Percentiles rank a stretch among this genome's conserved stretches.
Conservation (phyloP, 257 asterid genomes). For the Nicotiana noctiflora region DNA sequence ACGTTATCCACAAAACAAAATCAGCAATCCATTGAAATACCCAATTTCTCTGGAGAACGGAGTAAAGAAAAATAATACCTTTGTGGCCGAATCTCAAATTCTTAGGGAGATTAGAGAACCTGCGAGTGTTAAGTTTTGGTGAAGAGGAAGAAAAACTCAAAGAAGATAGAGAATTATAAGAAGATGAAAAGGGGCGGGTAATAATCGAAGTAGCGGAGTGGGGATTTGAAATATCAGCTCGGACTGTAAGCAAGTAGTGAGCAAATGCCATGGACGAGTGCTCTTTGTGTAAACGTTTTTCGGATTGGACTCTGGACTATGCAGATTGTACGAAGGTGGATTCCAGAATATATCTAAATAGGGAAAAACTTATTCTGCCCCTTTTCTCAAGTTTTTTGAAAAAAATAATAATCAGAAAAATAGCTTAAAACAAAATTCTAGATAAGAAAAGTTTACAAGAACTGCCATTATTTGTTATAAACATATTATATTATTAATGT, state of each 20-base stretch:
- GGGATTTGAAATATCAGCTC: constrained; percentile 28
- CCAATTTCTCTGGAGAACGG: background rate
- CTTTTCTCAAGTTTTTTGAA: background rate
- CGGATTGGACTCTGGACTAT: background rate
- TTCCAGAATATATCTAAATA: background rate
- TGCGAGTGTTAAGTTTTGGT: constrained; percentile 18
- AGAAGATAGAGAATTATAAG: constrained; percentile 13
- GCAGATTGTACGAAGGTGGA: background rate
- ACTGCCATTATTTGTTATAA: too few species aligned
- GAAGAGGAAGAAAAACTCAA: constrained; percentile 16
- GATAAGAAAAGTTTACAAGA: background rate
- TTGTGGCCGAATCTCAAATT: constrained; percentile 19
- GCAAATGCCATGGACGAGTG: constrained; percentile 48
- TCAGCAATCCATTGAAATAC: background rate
- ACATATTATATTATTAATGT: too few species aligned
- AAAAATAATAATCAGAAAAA: background rate
- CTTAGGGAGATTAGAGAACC: constrained; percentile 19
- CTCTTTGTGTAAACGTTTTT: too few species aligned
- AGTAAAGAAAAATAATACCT: constrained; percentile 28
- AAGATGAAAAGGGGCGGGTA: constrained; percentile 21
- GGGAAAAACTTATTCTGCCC: background rate
- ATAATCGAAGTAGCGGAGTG: constrained; percentile 16
- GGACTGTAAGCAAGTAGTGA: constrained; percentile 37
- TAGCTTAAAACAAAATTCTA: background rate
- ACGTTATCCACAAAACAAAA: background rate